Evolutionary conservation across 768 basidiomycete species (phyloP).

Genomic region (Coprinopsis strossmayeri): DNA sequence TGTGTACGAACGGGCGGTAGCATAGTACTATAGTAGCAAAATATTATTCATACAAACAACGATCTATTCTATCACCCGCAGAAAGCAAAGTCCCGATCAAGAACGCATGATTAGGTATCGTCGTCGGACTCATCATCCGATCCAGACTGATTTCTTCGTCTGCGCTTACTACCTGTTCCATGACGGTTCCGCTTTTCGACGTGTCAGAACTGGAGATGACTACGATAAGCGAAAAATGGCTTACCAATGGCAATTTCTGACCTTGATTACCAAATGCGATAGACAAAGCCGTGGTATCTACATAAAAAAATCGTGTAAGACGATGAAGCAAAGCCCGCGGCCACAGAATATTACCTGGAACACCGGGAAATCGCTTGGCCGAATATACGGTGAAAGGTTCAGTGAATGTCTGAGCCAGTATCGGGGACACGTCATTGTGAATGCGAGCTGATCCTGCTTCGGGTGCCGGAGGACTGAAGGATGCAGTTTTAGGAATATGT

Average conservation of each 20-base stretch:
- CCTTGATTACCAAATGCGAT: slow-evolving; percentile 88
- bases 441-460: slow-evolving; percentile 60
- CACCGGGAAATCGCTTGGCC: slow-evolving; percentile 92
- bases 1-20: slow-evolving; percentile 7
- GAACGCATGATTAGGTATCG: slow-evolving; percentile 8
- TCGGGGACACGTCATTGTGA: slow-evolving; percentile 63
- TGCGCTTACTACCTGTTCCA: slow-evolving; percentile 56
- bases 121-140: slow-evolving; percentile 70
- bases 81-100: not conserved
- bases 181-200: slow-evolving; percentile 68
- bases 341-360: slow-evolving; percentile 54
- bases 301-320: not conserved
- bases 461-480: slow-evolving; percentile 60
- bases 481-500: slow-evolving; percentile 8
- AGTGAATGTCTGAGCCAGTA: slow-evolving; percentile 80
- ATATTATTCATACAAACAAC: not conserved
- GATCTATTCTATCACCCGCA: not conserved
- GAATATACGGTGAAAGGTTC: slow-evolving; percentile 83
- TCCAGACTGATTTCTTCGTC: slow-evolving; percentile 54
- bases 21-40: no score
- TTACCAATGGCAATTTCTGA: slow-evolving; percentile 80
- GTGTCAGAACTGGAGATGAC: not conserved
- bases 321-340: not conserved
- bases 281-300: slow-evolving; percentile 85
- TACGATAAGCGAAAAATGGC: slow-evolving; percentile 15